Evolutionary conservation across 371 early-diverging fungal species (phyloP).

Genomic region (Lichtheimia corymbifera): DNA sequence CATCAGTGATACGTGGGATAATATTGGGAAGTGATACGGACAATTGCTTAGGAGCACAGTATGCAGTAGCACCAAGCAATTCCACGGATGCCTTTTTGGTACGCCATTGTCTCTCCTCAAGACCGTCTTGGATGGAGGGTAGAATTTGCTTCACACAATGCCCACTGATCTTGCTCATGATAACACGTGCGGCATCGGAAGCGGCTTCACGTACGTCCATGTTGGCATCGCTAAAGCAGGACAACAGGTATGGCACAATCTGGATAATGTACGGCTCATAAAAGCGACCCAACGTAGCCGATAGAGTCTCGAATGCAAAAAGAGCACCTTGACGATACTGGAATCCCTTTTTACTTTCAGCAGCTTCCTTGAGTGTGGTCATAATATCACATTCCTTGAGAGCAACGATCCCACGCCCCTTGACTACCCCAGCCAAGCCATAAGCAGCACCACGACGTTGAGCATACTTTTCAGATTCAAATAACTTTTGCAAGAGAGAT

Average conservation of each 20-base stretch:
- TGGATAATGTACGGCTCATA: slow-evolving; percentile 98
- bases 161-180: slow-evolving; percentile 95
- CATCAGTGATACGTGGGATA: slow-evolving; percentile 90
- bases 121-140: slow-evolving; percentile 84
- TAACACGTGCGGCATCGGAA: slow-evolving; percentile 86
- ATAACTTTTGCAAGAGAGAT: slow-evolving; percentile 68
- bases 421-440: slow-evolving; percentile 95
- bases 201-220: slow-evolving; percentile 92
- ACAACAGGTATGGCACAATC: slow-evolving; percentile 84
- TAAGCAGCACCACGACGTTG: slow-evolving; percentile 94
- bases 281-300: slow-evolving; percentile 82
- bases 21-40: slow-evolving; percentile 88
- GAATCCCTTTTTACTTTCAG: slow-evolving; percentile 75
- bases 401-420: slow-evolving; percentile 87
- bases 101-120: slow-evolving; percentile 93
- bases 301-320: slow-evolving; percentile 91
- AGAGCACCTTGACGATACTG: slow-evolving; percentile 91
- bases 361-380: slow-evolving; percentile 77
- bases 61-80: slow-evolving; percentile 95
- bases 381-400: slow-evolving; percentile 87
- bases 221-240: slow-evolving; percentile 86
- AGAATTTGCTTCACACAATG: slow-evolving; percentile 96
- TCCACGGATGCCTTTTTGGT: slow-evolving; percentile 96
- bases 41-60: slow-evolving; percentile 95
- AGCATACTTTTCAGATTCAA: slow-evolving; percentile 80